Evolutionary conservation across 208 protist genomes (phyloP).

Genomic region (Endotrypanum monterogeii): DNA sequence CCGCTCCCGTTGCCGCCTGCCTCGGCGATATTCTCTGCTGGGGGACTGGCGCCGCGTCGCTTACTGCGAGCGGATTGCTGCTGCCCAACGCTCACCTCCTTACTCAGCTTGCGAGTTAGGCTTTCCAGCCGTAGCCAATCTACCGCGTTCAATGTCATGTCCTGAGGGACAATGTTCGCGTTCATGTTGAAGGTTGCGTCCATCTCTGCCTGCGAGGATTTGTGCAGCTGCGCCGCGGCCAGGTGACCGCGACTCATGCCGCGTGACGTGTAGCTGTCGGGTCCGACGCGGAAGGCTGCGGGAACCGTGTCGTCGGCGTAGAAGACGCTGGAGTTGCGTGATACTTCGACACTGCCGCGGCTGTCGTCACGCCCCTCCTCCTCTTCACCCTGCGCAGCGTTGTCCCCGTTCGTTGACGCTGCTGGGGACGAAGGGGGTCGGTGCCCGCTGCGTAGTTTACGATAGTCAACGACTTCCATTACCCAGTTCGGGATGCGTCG

Average conservation of each 20-base stretch:
- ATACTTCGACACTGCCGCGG: conserved; percentile 18
- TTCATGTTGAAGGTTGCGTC: conserved; percentile 87
- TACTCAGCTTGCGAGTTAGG: conserved; percentile 52
- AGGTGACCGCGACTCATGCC: conserved; percentile 85
- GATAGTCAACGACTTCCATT: conserved; percentile 57
- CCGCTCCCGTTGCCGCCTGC: conserved; percentile 3
- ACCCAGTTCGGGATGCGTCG: conserved; percentile 82
- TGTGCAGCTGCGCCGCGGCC: conserved; percentile 83
- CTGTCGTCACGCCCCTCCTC: neutral
- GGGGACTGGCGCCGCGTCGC: neutral
- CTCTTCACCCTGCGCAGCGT: conserved; percentile 26
- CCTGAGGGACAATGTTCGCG: conserved; percentile 87
- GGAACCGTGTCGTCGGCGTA: conserved; percentile 70
- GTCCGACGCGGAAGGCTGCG: conserved; percentile 56
- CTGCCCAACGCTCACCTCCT: conserved; percentile 32
- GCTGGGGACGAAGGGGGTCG: neutral
- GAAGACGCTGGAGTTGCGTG: conserved; percentile 57
- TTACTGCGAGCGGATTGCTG: conserved; percentile 10
- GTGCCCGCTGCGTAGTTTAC: conserved; percentile 9
- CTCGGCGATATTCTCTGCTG: conserved; percentile 6
- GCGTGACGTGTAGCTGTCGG: conserved; percentile 50
- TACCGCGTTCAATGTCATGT: conserved; percentile 82
- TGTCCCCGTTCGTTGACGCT: neutral
- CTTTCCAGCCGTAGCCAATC: conserved; percentile 85
- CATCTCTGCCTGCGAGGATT: conserved; percentile 61